Base-by-base conservation (phyloP, 495 filamentous ascomycete genomes). In the Parmelia sp. region DNA sequence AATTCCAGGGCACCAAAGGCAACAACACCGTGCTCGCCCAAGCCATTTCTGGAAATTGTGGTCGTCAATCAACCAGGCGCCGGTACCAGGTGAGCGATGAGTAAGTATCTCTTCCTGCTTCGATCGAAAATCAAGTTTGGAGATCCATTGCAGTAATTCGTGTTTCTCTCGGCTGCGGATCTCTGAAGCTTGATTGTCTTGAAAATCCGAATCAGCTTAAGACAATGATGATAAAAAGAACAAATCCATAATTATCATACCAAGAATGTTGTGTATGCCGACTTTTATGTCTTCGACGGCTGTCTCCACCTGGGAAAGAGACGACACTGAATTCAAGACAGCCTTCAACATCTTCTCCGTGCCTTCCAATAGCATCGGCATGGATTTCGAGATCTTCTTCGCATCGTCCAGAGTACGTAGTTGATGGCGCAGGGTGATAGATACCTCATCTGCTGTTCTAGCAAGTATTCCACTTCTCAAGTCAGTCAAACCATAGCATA, bases 21-120 rank as follows among this genome's bases (percentile, higher is more conserved):
- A 53, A 3, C 31, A 12, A 3, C 45, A 14, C 10, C 44, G 31
- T 37, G 3, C 39, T 1, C 31, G 21, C 3, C 12, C 14, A 9
- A 61, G 31, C 60, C 60, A 61, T 1, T 36, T 25, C 21, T 27
- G 31, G 33, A 61, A 61, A 3, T 39, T 10, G 2, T 61, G 7
- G 21, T 61, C 19, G 21, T 49, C 17, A 15, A 61, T 44, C 15
- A 61, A 45, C 60, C 45, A 61, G 17, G 29, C 60, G 1, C 60
- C 60, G 29, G 45, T 61, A 21, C n/a, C 53, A 9, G 31, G 60
- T 4, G 45, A 33, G 10, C 60, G 60, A 36, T 31, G 31, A 27
- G n/a, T 61, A 21, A 51, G 45, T 2, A 19, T n/a, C 19, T 61
- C 60, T 23, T 11, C 21, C 45, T 61, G 60, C 11, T 61, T 61